Base-by-base conservation (phyloP, 2,329 filamentous ascomycete genomes). In the Fusarium sterilihyphosum region DNA sequence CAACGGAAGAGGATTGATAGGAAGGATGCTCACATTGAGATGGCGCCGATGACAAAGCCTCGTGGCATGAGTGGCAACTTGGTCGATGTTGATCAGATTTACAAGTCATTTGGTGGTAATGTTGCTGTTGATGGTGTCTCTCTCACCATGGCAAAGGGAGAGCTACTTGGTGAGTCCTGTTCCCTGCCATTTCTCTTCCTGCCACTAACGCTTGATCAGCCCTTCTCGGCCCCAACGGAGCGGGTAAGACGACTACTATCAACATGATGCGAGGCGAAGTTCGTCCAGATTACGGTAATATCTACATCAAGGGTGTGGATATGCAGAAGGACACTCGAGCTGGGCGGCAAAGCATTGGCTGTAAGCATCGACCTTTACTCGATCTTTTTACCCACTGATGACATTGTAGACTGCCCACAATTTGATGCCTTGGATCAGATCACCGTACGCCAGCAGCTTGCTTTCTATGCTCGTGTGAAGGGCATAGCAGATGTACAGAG, bases 351-450 rank as follows among this genome's bases (percentile, higher is more conserved):
- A 88, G 91, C 70, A 87, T 95, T 2, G 93, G 93, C 46, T 61
- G 58, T 56, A n/a, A 61, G 58, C 8, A 26, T 11, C 13, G 13
- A 26, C 11, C 6, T 26, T 2, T 9, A 9, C 7, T 7, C 1
- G 1, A 13, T 5, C 29, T 3, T 41, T 41, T 41, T 8, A 22
- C 17, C n/a, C 8, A 8, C 47, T 61, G 5, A 61, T 20, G 5
- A 3, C 1, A 1, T 16, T 35, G 3, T 12, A 64, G 84, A 95
- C 0, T 95, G 93, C 76, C 93, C 93, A 2, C 93, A 92, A 78
- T 90, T 91, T 69, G 90, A 92, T 77, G 92, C 93, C 7, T 91
- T 94, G 81, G 93, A 95, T 79, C 86, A 90, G 44, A 92, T 95
- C 88, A 94, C 92, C 0, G 92, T 93, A 0, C 83, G 87, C 3